Evolutionary conservation across 2,329 filamentous ascomycete species (phyloP).

Genomic region (Torrubiella hemipterigena): DNA sequence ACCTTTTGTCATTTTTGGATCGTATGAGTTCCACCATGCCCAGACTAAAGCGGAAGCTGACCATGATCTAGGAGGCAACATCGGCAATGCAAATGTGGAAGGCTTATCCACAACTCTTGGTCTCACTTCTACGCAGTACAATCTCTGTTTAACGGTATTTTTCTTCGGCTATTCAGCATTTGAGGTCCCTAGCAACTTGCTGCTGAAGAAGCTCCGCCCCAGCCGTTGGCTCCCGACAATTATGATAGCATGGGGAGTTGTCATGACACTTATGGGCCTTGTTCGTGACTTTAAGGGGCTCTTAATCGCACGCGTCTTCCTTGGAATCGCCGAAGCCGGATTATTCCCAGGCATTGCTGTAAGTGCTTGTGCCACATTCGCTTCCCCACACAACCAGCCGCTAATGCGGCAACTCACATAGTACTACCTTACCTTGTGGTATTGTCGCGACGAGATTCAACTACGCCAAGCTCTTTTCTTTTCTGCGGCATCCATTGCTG

Average conservation of each 20-base stretch:
- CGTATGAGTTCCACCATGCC: conserved; percentile 12
- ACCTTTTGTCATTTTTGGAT: conserved; percentile 53
- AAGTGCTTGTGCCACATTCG: neutral
- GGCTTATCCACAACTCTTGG: conserved; percentile 8
- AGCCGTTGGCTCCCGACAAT: conserved; percentile 63
- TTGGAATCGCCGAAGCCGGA: conserved; percentile 56
- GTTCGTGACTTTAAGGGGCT: conserved; percentile 31
- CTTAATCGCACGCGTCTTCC: conserved; percentile 37
- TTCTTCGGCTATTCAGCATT: conserved; percentile 32
- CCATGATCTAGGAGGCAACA: conserved; percentile 5
- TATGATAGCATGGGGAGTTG: conserved; percentile 42
- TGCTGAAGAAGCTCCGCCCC: conserved; percentile 63
- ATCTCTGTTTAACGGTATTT: conserved; percentile 25
- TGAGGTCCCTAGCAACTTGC: conserved; percentile 64
- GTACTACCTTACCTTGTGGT: conserved; percentile 68
- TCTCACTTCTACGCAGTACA: conserved; percentile 15
- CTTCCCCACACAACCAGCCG: no score
- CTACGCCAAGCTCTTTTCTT: conserved; percentile 64
- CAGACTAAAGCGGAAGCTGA: neutral
- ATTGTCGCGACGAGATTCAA: conserved; percentile 63
- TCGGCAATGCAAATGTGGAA: conserved; percentile 11
- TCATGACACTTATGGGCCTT: conserved; percentile 37
- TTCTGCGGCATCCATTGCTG: conserved; percentile 63
- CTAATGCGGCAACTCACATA: no score
- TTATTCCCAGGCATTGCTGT: conserved; percentile 49